Conservation (phyloP, 2,329 filamentous ascomycete species). For the Epichloe gansuensis region DNA sequence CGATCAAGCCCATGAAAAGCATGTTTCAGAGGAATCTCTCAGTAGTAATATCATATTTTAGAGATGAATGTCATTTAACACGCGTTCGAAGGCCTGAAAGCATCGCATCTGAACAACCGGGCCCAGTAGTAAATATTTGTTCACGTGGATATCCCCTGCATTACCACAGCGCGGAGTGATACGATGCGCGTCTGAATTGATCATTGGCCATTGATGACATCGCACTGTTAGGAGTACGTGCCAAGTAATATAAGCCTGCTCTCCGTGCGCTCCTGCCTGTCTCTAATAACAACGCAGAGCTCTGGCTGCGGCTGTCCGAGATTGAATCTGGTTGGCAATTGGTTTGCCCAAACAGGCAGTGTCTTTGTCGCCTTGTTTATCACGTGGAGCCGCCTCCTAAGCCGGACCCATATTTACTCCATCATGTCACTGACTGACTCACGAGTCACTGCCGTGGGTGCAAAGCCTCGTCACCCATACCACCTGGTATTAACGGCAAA, state of each 20-base stretch:
- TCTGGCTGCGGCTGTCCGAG: neutral
- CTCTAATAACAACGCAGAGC: neutral
- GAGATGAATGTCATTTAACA: neutral
- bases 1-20: constrained; percentile 9
- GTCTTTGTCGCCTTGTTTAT: constrained; percentile 15
- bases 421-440: too few relatives aligned
- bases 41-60: neutral
- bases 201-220: too few relatives aligned
- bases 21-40: neutral
- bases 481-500: too few relatives aligned
- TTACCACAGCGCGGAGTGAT: neutral
- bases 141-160: neutral
- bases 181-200: neutral
- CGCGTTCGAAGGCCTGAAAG: neutral
- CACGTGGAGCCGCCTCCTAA: constrained; percentile 13
- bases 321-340: constrained; percentile 1
- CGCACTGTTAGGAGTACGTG: too few relatives aligned
- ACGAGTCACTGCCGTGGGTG: neutral
- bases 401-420: constrained; percentile 10
- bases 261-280: too few relatives aligned
- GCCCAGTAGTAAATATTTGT: too few relatives aligned
- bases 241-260: too few relatives aligned
- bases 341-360: constrained; percentile 12
- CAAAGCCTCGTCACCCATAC: too few relatives aligned
- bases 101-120: too few relatives aligned